Evolutionary conservation across 495 filamentous ascomycete genomes (phyloP), one percentile per base, ranked within the genome.

Genomic region (Penicillium turbatum): DNA sequence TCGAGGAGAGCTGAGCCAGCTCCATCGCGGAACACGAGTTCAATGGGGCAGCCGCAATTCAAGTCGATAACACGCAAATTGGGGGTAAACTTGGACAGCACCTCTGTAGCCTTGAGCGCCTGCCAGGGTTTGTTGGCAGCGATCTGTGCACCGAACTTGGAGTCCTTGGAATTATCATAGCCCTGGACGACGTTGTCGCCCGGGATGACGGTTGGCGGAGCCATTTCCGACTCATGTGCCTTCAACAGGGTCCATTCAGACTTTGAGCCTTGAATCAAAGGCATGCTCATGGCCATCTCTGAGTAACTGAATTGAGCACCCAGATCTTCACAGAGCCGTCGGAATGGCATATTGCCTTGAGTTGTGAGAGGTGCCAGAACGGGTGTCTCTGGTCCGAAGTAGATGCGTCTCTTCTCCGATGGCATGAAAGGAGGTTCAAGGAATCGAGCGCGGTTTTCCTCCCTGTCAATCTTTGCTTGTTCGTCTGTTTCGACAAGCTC

Each of bases 1-100:
- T 97, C 93, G 12, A 98, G 81, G 1, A 98, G 82, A n/a, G 88
- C 91, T n/a, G 92, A 96, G 3, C 93, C 93, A 17, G 89, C 88
- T 38, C 93, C 93, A 34, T 86, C 77, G 35, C 87, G 81, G 75
- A 82, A 96, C 37, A 98, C 84, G 49, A 96, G 79, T 57, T 98
- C 92, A 62, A 98, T 96, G 13, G 93, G 93, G 63, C 93, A 98
- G 29, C 93, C 93, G 61, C 92, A 96, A 72, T 98, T 98, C 53
- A 98, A 70, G 63, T 98, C 93, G 51, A 98, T 85, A 5, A 95
- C 82, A 27, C 93, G 86, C 9, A 97, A 77, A 60, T 89, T 76
- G 3, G 93, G 92, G 35, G 89, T 82, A 42, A 87, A 82, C 15
- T 74, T 71, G 1, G 87, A 85, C 40, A 98, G 72, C 26, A 87